Conservation (phyloP, 2,329 filamentous ascomycete genomes). For the Thelonectria rubi region DNA sequence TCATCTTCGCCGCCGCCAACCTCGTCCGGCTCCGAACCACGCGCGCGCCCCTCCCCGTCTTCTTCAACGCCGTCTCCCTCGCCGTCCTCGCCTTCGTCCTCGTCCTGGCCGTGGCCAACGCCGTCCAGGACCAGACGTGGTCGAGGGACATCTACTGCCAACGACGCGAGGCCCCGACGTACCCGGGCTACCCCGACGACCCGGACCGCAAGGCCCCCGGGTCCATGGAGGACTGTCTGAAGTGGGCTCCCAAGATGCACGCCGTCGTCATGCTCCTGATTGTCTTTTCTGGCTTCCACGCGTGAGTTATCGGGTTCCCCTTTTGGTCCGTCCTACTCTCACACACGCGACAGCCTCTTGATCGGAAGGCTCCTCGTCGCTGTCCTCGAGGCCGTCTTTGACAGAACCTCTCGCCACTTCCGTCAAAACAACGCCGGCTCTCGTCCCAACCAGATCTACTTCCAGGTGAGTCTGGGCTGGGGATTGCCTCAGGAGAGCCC, state of each 20-base stretch:
- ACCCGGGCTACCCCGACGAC: background rate
- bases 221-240: background rate
- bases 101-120: background rate
- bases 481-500: background rate
- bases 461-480: slow-evolving; percentile 1
- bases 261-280: background rate
- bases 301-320: background rate
- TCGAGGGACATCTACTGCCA: background rate
- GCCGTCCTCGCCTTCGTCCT: background rate
- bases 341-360: background rate
- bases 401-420: background rate
- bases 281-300: background rate
- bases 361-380: background rate
- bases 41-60: background rate
- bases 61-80: background rate
- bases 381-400: background rate
- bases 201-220: background rate
- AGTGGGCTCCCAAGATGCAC: slow-evolving; percentile 12
- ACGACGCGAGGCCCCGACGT: background rate
- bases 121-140: background rate
- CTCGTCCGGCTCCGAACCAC: background rate
- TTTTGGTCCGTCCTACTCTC: background rate
- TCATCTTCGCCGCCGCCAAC: background rate
- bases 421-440: background rate
- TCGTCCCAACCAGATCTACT: background rate